Conservation (phyloP, 2,329 filamentous ascomycete species). For the Mariannaea sp. region DNA sequence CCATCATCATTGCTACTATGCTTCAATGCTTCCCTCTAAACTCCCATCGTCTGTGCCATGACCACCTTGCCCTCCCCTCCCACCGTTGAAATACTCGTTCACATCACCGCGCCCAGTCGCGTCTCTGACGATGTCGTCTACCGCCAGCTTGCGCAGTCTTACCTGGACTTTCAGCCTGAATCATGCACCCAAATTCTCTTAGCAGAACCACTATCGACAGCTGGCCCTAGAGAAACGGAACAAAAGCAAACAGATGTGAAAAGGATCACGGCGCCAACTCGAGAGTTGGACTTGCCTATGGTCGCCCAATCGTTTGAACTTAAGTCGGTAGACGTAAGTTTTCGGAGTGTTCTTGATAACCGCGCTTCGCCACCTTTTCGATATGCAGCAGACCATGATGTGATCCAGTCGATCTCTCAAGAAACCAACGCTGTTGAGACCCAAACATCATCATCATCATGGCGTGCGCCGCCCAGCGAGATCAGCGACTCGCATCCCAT, state of each 20-base stretch:
- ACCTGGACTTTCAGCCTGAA: conserved; percentile 52
- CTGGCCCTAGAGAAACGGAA: not conserved
- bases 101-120: conserved; percentile 57
- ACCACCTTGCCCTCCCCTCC: conserved; percentile 19
- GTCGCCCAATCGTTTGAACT: conserved; percentile 34
- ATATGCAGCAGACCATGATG: not conserved
- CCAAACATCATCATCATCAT: conserved; percentile 47
- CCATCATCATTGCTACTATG: conserved; percentile 29
- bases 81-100: conserved; percentile 59
- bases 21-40: conserved; percentile 19
- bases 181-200: conserved; percentile 19
- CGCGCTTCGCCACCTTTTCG: conserved; percentile 41
- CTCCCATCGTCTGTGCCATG: conserved; percentile 31
- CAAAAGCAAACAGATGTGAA: conserved; percentile 10
- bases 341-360: conserved; percentile 52
- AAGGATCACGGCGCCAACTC: conserved; percentile 16
- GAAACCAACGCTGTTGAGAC: conserved; percentile 20
- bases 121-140: conserved; percentile 55
- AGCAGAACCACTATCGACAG: not conserved
- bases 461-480: conserved; percentile 53
- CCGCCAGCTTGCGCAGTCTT: conserved; percentile 55
- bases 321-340: conserved; percentile 50
- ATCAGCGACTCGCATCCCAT: conserved; percentile 60
- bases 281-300: conserved; percentile 17
- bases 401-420: conserved; percentile 13